Percentiles rank a stretch among this genome's conserved stretches.
phyloP scores from a whole-genome alignment of 306 rosid genomes.

The Abrus pulchellus region DNA sequence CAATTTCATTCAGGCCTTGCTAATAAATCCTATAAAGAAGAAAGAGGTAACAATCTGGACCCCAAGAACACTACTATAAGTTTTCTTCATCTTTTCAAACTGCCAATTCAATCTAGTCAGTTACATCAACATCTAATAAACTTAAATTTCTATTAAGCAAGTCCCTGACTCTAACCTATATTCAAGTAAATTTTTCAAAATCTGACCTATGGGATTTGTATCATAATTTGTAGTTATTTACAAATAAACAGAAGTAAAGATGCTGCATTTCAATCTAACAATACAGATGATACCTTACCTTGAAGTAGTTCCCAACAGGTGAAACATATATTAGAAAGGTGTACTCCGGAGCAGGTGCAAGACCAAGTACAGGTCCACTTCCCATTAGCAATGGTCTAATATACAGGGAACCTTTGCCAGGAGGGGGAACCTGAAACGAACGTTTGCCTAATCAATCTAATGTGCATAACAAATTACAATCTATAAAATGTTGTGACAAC shows the following conservation, averaged over 20 bases:
- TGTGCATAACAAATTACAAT: slow-evolving; percentile 15
- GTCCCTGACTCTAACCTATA: slow-evolving; percentile 14
- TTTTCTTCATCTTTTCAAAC: slow-evolving; percentile 15
- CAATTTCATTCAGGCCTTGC: slow-evolving; percentile 26
- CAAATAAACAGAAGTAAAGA: slow-evolving; percentile 26
- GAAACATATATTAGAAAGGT: slow-evolving; percentile 93
- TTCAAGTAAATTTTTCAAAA: slow-evolving; percentile 16
- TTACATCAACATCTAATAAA: slow-evolving; percentile 2
- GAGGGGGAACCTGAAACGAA: slow-evolving; percentile 86
- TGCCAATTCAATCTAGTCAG: slow-evolving; percentile 21
- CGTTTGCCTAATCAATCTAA: slow-evolving; percentile 31
- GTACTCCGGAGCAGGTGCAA: slow-evolving; percentile 97
- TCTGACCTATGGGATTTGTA: neutral
- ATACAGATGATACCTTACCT: slow-evolving; percentile 60
- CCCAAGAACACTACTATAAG: slow-evolving; percentile 7
- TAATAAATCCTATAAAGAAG: slow-evolving; percentile 12
- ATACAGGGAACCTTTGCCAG: slow-evolving; percentile 91
- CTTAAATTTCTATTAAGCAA: neutral
- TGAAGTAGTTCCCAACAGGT: slow-evolving; percentile 97
- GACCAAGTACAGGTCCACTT: slow-evolving; percentile 97
- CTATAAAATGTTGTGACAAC: slow-evolving; percentile 11
- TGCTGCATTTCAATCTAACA: slow-evolving; percentile 20
- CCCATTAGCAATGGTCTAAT: slow-evolving; percentile 98
- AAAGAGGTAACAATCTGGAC: neutral
- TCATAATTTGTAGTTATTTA: slow-evolving; percentile 8